Conservation (phyloP, 192 early-diverging fungal species). For the Cetraspora pellucida region DNA sequence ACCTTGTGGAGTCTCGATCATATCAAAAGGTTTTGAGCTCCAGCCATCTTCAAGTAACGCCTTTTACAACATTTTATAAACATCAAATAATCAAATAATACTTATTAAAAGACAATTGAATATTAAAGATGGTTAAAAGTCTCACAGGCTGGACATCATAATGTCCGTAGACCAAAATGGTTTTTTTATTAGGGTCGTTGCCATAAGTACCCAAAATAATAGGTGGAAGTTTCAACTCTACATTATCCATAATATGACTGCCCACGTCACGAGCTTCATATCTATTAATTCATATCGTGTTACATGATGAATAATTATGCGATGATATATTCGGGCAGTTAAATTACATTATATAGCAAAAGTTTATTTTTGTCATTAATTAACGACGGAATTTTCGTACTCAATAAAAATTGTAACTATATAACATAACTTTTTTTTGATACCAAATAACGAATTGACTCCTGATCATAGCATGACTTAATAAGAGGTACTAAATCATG, state of each 20-base stretch:
- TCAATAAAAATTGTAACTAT: too few species aligned
- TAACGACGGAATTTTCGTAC: too few species aligned
- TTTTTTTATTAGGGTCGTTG: constrained; percentile 90
- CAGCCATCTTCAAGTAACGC: constrained; percentile 84
- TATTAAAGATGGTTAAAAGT: background rate
- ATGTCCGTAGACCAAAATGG: constrained; percentile 95
- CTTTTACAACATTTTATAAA: constrained; percentile 21
- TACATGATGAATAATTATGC: too few species aligned
- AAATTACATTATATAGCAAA: background rate
- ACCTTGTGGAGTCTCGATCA: constrained; percentile 84
- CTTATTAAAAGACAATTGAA: background rate
- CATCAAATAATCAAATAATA: background rate
- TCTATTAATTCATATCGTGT: constrained; percentile 13
- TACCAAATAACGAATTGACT: too few species aligned
- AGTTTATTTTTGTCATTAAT: background rate
- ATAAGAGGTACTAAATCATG: background rate
- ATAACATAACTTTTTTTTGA: too few species aligned
- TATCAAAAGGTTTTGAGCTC: constrained; percentile 87
- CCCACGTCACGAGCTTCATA: constrained; percentile 73
- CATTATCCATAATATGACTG: constrained; percentile 82
- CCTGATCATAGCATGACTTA: too few species aligned
- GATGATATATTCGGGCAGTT: too few species aligned
- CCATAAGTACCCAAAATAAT: constrained; percentile 92
- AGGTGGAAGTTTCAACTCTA: constrained; percentile 81
- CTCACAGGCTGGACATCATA: constrained; percentile 97